Evolutionary conservation across 345 rosid species (phyloP), one percentile per base, ranked within the genome.

Genomic region (Arabidopsis suecica): DNA sequence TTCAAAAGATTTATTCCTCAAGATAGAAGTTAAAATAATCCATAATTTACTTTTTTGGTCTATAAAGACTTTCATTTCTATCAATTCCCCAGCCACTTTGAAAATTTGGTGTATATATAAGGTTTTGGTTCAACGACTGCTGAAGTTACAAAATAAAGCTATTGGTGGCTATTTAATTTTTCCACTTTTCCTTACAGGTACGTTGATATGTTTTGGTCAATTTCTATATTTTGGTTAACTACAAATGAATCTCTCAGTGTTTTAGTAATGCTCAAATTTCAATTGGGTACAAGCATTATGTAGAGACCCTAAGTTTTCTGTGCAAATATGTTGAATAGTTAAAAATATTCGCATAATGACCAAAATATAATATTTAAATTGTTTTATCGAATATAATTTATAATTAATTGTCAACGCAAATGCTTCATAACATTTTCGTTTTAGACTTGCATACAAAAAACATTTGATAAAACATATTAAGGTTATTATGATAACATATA

Each of bases 1-100:
- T 65, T 73, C 14, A 20, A 56, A 65, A 37, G 12, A 47, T 56
- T 50, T 65, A 56, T 65, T 73, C 71, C 14, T 57, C 18, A n/a
- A 47, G 41, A 74, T 65, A 65, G 7, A 33, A 13, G 45, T 45
- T 5, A 22, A 56, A 65, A 38, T 64, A 30, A 56, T 34, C 22
- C 40, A 44, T 36, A 28, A 4, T 56, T 45, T 22, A 36, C 58
- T 23, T 53, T 64, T 38, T 34, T 34, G 32, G 32, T 14, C 40
- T 65, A 73, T 73, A 42, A 72, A 32, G 23, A 7, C 30, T 42
- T 40, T 22, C 47, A 20, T 16, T 51, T 53, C 5, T 63, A 33
- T 42, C 9, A 42, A 32, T 25, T 61, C 13, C 28, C 33, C 36
- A 1, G 67, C 50, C 38, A 61, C 53, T 50, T 4, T 18, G 42